Conservation (phyloP, 23 red algal genomes). For the Gracilaria caudata region DNA sequence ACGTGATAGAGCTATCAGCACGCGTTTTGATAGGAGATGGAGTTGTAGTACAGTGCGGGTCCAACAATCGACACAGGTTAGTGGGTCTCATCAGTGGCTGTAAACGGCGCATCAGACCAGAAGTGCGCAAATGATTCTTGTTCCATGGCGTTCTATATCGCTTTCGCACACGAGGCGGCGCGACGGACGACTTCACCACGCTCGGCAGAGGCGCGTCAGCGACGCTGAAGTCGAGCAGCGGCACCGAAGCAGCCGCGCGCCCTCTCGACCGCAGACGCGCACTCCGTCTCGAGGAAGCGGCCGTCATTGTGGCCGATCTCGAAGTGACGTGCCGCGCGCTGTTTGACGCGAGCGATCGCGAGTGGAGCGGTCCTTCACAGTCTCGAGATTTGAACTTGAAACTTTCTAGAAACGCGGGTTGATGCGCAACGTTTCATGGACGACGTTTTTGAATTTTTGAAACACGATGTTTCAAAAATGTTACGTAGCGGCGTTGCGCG, state of each 20-base stretch:
- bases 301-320: no score
- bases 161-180: not conserved
- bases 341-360: no score
- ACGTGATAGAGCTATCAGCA: not conserved
- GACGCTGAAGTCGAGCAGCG: not conserved
- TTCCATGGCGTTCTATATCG: constrained; percentile 3
- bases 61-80: not conserved
- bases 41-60: not conserved
- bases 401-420: no score
- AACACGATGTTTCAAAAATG: not conserved
- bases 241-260: not conserved
- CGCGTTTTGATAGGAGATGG: not conserved
- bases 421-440: no score
- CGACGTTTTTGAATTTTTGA: not conserved
- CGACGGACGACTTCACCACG: not conserved
- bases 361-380: not conserved
- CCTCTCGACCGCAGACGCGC: not conserved
- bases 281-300: not conserved
- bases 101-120: constrained; percentile 5
- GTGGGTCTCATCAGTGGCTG: constrained; percentile 18
- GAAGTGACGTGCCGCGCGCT: no score
- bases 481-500: not conserved
- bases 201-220: not conserved
- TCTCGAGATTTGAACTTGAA: no score
- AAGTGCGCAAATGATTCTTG: not conserved